Percentiles rank a stretch among this genome's conserved stretches.
These are phyloP conservation scores for Chytridium lagenaria DNA, from an alignment of 371 early-diverging fungal genomes.

Conservation along the genomic window DNA sequence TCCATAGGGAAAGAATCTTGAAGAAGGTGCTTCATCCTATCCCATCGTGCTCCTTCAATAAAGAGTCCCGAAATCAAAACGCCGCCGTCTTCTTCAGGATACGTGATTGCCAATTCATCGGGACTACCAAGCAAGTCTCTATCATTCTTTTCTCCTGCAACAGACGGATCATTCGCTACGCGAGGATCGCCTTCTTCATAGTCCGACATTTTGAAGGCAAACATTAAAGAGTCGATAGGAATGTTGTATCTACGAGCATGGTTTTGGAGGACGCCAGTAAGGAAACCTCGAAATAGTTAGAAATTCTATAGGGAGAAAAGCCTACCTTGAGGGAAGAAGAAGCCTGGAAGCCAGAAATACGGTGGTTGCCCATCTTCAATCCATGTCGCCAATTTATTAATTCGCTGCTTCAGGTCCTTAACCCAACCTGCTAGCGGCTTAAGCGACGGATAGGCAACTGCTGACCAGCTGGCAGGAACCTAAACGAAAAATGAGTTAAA, in stretches of 20 bases:
- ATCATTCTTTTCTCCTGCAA: conserved; percentile 18
- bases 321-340: conserved; percentile 65
- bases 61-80: conserved; percentile 57
- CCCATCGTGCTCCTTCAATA: conserved; percentile 64
- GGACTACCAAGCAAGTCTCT: not conserved
- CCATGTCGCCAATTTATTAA: conserved; percentile 50
- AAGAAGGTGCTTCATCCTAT: conserved; percentile 49
- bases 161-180: conserved; percentile 28
- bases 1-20: conserved; percentile 64
- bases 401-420: conserved; percentile 55
- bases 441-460: conserved; percentile 57
- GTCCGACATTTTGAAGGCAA: conserved; percentile 52
- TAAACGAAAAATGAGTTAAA: conserved; percentile 16
- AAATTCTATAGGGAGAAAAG: too few species aligned
- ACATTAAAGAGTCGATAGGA: conserved; percentile 58
- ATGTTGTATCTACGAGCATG: conserved; percentile 59
- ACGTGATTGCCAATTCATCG: conserved; percentile 9
- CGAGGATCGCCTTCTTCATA: conserved; percentile 50
- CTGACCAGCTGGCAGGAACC: conserved; percentile 57
- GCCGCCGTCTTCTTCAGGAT: conserved; percentile 51
- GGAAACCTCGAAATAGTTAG: conserved; percentile 47
- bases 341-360: conserved; percentile 63
- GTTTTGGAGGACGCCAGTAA: conserved; percentile 63
- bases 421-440: conserved; percentile 61
- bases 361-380: conserved; percentile 55